Conservation (phyloP, 108 stramenopile genomes). For the Asterionellopsis glacialis region DNA sequence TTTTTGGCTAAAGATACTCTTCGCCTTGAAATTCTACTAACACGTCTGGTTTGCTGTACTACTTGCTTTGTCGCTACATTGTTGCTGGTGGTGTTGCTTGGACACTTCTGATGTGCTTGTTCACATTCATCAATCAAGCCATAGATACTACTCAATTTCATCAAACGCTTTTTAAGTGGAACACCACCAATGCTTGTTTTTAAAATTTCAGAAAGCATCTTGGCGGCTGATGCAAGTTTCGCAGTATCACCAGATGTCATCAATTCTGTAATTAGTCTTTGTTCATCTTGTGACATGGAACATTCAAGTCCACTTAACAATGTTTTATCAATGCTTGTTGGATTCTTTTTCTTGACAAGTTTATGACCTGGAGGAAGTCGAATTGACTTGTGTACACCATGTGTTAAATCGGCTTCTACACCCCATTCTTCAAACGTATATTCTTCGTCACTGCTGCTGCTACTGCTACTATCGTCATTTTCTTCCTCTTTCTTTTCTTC, state of each 20-base stretch:
- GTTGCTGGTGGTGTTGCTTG: too few relatives aligned
- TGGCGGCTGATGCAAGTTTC: conserved; percentile 58
- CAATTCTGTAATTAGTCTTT: conserved; percentile 58
- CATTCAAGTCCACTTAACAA: conserved; percentile 71
- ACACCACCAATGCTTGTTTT: conserved; percentile 7
- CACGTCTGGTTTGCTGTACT: too few relatives aligned
- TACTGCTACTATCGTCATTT: too few relatives aligned
- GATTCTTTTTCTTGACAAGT: too few relatives aligned
- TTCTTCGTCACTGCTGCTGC: too few relatives aligned
- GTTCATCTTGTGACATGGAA: conserved; percentile 66
- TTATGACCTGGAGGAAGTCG: too few relatives aligned
- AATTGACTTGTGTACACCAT: conserved; percentile 16
- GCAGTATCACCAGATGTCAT: conserved; percentile 51
- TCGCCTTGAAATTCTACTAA: too few relatives aligned
- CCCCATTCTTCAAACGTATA: conserved; percentile 28
- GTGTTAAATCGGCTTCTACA: conserved; percentile 25
- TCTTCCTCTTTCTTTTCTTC: too few relatives aligned
- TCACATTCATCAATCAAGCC: conserved; percentile 8
- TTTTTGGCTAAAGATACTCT: too few relatives aligned
- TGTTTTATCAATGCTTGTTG: conserved; percentile 40
- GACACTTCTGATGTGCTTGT: too few relatives aligned
- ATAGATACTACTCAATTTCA: conserved; percentile 17
- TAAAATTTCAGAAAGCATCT: conserved; percentile 55
- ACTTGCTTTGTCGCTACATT: too few relatives aligned
- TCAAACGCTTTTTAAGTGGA: not conserved